Evolutionary conservation across 1,139 yeast species (phyloP).

Genomic region (Hyphopichia fennica): DNA sequence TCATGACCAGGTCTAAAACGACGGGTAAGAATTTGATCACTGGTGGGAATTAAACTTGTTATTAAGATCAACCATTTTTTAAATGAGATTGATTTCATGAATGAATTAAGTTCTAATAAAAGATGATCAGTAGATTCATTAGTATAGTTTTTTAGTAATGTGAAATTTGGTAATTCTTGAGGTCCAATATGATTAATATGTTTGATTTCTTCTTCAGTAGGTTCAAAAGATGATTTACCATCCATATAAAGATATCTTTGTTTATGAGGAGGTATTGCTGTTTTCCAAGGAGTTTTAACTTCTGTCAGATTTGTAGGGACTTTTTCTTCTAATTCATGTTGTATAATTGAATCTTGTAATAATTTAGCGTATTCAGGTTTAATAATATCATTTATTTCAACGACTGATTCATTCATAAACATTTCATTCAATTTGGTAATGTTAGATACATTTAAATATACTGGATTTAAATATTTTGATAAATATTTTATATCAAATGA

Average conservation of each 20-base stretch:
- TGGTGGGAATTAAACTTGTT: constrained; percentile 63
- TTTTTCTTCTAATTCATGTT: constrained; percentile 51
- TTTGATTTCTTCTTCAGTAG: constrained; percentile 24
- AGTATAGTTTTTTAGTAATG: constrained; percentile 17
- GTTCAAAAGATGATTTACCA: constrained; percentile 45
- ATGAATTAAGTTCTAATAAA: constrained; percentile 55
- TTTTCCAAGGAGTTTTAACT: constrained; percentile 75
- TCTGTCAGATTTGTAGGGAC: constrained; percentile 62
- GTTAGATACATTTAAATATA: constrained; percentile 45
- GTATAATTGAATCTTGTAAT: constrained; percentile 50
- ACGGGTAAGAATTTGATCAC: constrained; percentile 71
- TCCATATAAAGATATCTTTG: constrained; percentile 84
- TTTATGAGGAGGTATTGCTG: constrained; percentile 93
- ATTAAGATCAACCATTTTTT: constrained; percentile 66
- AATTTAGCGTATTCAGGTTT: constrained; percentile 51
- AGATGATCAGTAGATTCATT: constrained; percentile 21
- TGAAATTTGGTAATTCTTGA: constrained; percentile 57
- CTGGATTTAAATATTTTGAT: constrained; percentile 53
- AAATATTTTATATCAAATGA: constrained; percentile 49
- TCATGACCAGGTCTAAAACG: constrained; percentile 95
- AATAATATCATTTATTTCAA: constrained; percentile 67
- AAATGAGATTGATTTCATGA: constrained; percentile 63
- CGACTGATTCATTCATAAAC: constrained; percentile 67
- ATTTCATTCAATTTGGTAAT: constrained; percentile 44
- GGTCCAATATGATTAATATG: constrained; percentile 37